Evolutionary conservation across 805 yeast species (phyloP).

Genomic region (Lipomyces anomalus): DNA sequence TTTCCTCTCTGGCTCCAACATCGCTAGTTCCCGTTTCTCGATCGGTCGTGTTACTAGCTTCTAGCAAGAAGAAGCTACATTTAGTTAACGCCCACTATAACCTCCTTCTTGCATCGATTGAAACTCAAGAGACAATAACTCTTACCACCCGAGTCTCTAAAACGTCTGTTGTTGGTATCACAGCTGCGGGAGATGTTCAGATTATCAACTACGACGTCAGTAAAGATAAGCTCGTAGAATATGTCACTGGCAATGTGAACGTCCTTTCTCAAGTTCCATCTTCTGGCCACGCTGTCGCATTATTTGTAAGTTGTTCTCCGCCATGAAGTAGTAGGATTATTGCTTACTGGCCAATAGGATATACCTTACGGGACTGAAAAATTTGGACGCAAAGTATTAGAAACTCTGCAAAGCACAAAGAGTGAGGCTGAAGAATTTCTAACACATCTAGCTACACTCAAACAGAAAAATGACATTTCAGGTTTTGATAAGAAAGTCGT

Average conservation of each 20-base stretch:
- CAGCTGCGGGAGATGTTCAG: constrained; percentile 7
- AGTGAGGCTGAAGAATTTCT: constrained; percentile 24
- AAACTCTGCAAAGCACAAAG: constrained; percentile 28
- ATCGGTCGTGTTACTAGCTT: not conserved
- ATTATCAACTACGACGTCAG: constrained; percentile 13
- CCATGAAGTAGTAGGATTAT: too few species aligned
- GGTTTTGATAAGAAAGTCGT: constrained; percentile 18
- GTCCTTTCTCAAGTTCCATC: not conserved
- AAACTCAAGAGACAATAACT: constrained; percentile 3
- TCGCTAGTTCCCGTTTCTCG: not conserved
- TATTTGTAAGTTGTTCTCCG: too few species aligned
- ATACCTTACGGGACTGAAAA: not conserved
- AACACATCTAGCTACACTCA: constrained; percentile 29
- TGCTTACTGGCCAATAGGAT: too few species aligned
- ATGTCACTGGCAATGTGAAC: constrained; percentile 14
- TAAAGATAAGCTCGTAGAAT: constrained; percentile 16
- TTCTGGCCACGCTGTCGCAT: not conserved
- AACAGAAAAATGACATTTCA: constrained; percentile 33
- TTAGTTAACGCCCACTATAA: constrained; percentile 19
- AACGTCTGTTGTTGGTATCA: constrained; percentile 14
- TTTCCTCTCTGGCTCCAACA: not conserved
- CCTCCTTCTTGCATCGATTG: constrained; percentile 9
- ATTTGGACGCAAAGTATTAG: constrained; percentile 2
- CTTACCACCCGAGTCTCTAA: constrained; percentile 11
- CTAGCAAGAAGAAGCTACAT: not conserved